Evolutionary conservation across 2,329 filamentous ascomycete species (phyloP).

Genomic region (Microascus cirrosus): DNA sequence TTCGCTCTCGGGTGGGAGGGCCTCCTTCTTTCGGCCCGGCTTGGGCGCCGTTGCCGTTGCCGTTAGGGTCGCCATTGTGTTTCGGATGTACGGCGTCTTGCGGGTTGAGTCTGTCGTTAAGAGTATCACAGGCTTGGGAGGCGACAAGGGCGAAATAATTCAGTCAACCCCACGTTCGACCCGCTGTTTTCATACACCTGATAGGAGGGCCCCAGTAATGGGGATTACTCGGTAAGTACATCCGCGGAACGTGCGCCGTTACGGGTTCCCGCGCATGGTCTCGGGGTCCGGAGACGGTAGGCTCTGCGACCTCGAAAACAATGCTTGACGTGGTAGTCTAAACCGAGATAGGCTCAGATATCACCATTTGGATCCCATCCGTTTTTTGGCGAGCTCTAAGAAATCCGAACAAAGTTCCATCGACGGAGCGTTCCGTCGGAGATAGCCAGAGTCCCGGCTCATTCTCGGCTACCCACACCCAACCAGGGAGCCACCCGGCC

Average conservation of each 20-base stretch:
- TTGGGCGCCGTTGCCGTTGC: conserved; percentile 49
- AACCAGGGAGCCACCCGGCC: background rate
- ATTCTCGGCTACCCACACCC: background rate
- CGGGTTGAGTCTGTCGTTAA: background rate
- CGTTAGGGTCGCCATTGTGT: conserved; percentile 41
- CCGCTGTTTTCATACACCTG: background rate
- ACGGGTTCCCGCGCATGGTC: no score
- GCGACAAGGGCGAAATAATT: background rate
- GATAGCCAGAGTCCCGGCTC: background rate
- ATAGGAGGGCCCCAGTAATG: background rate
- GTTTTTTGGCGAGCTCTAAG: background rate
- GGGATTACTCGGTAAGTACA: background rate
- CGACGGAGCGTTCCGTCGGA: background rate
- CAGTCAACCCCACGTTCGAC: background rate
- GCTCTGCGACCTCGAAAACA: no score
- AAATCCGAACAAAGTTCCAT: background rate
- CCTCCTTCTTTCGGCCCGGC: conserved; percentile 58
- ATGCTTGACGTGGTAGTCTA: no score
- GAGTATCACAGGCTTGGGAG: background rate
- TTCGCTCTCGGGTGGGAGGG: conserved; percentile 85
- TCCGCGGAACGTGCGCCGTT: background rate
- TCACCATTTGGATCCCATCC: background rate
- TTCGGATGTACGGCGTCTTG: background rate
- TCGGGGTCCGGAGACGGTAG: no score
- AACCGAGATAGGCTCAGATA: no score